A percentile compares a stretch with the other conserved stretches of the same genome.
phyloP scores from a whole-genome alignment of 192 early-diverging fungal genomes.

The Coemansia sp. region DNA sequence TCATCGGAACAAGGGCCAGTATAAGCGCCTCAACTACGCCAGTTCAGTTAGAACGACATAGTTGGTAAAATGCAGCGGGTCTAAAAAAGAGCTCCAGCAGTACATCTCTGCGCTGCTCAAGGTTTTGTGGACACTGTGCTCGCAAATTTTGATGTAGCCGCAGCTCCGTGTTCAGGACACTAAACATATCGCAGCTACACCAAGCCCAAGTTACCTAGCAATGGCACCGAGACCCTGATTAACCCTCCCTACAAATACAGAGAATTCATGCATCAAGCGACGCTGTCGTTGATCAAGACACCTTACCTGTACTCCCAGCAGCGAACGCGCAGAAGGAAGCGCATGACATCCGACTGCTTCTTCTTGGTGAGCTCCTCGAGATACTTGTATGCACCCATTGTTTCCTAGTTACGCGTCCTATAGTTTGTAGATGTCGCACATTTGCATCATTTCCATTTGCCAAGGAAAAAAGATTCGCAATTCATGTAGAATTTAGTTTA shows the following conservation, averaged over 20 bases:
- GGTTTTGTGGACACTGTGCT: conserved; percentile 26
- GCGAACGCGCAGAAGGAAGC: conserved; percentile 96
- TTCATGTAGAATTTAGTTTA: neutral
- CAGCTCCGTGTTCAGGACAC: neutral
- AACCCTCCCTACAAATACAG: conserved; percentile 10
- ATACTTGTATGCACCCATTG: conserved; percentile 84
- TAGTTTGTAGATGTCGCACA: neutral
- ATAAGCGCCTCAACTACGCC: conserved; percentile 57
- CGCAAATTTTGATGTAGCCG: conserved; percentile 50
- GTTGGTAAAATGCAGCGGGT: conserved; percentile 52
- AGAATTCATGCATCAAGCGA: neutral
- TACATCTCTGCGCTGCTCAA: neutral
- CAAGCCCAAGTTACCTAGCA: conserved; percentile 58
- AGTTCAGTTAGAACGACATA: conserved; percentile 17
- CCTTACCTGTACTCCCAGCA: conserved; percentile 94
- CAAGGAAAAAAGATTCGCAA: neutral
- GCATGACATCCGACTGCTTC: conserved; percentile 99
- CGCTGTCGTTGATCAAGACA: neutral
- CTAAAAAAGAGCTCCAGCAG: neutral
- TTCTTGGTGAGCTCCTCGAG: conserved; percentile 96
- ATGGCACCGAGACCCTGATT: conserved; percentile 48
- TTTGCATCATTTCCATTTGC: neutral
- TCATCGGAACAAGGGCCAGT: conserved; percentile 56
- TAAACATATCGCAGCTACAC: neutral
- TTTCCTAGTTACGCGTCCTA: conserved; percentile 42